A percentile compares a stretch with the other conserved stretches of the same genome.
Evolutionary conservation across 2,329 filamentous ascomycete species (phyloP).

Genomic region (Aureobasidium namibiae): DNA sequence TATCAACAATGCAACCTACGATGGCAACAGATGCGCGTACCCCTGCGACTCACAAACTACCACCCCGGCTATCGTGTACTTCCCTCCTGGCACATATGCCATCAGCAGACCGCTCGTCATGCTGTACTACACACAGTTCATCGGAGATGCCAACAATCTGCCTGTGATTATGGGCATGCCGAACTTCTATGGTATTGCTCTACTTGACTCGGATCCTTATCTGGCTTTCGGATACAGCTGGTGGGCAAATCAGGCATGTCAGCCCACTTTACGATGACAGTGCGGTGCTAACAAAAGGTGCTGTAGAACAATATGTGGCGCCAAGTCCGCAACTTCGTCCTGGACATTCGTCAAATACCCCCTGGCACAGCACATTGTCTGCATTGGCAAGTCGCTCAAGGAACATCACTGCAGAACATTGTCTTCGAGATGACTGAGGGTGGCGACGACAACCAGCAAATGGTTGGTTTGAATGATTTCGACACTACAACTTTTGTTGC

Average conservation of each 20-base stretch:
- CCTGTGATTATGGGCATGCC: slow-evolving; percentile 21
- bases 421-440: slow-evolving; percentile 41
- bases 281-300: not conserved
- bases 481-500: not conserved
- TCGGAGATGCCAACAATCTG: slow-evolving; percentile 19
- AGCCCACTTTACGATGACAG: not conserved
- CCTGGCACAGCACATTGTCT: slow-evolving; percentile 38
- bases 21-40: slow-evolving; percentile 23
- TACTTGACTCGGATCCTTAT: slow-evolving; percentile 27
- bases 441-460: slow-evolving; percentile 14
- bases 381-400: slow-evolving; percentile 62
- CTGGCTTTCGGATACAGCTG: slow-evolving; percentile 25
- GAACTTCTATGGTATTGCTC: slow-evolving; percentile 25
- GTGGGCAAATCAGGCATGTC: slow-evolving; percentile 21
- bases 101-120: slow-evolving; percentile 22
- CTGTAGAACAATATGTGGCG: slow-evolving; percentile 43
- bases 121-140: slow-evolving; percentile 21
- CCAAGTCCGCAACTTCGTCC: slow-evolving; percentile 49
- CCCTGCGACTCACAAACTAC: slow-evolving; percentile 20
- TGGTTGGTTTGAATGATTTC: not conserved
- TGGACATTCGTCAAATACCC: slow-evolving; percentile 38
- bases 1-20: slow-evolving; percentile 26
- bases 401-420: slow-evolving; percentile 52
- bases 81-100: slow-evolving; percentile 51
- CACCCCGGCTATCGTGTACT: slow-evolving; percentile 50